Evolutionary conservation across 2,329 filamentous ascomycete genomes (phyloP).

Genomic region (Diaporthe sp.): DNA sequence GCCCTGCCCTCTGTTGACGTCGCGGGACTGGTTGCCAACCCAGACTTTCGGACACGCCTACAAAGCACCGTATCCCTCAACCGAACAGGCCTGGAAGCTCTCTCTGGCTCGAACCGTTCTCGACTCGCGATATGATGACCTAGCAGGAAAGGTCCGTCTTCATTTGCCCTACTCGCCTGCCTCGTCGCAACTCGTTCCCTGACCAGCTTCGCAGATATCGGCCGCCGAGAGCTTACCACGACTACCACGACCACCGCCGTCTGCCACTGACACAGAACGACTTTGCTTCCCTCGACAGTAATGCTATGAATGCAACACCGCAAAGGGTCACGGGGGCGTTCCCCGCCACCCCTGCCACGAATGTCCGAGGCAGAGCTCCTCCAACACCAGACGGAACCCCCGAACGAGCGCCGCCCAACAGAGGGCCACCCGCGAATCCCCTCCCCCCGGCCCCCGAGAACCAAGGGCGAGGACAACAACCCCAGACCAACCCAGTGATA

Average conservation of each 20-base stretch:
- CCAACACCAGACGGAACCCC: slow-evolving; percentile 36
- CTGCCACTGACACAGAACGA: slow-evolving; percentile 9
- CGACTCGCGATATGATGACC: slow-evolving; percentile 41
- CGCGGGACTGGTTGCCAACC: not conserved
- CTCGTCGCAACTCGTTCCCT: slow-evolving; percentile 20
- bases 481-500: slow-evolving; percentile 74
- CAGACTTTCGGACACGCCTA: slow-evolving; percentile 29
- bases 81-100: slow-evolving; percentile 2
- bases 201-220: slow-evolving; percentile 37
- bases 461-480: slow-evolving; percentile 54
- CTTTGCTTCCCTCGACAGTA: slow-evolving; percentile 27
- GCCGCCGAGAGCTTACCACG: slow-evolving; percentile 41
- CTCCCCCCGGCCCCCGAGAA: slow-evolving; percentile 58
- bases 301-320: slow-evolving; percentile 43
- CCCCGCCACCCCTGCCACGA: slow-evolving; percentile 42
- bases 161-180: not conserved
- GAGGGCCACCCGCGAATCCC: not conserved
- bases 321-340: slow-evolving; percentile 41
- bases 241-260: slow-evolving; percentile 12
- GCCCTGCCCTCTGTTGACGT: slow-evolving; percentile 33
- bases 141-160: slow-evolving; percentile 39
- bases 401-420: slow-evolving; percentile 23
- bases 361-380: slow-evolving; percentile 41
- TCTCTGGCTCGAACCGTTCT: slow-evolving; percentile 9
- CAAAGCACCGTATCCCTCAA: slow-evolving; percentile 1